Evolutionary conservation across 1,284 basidiomycete species (phyloP).

Genomic region (Hymenochaete sp.): DNA sequence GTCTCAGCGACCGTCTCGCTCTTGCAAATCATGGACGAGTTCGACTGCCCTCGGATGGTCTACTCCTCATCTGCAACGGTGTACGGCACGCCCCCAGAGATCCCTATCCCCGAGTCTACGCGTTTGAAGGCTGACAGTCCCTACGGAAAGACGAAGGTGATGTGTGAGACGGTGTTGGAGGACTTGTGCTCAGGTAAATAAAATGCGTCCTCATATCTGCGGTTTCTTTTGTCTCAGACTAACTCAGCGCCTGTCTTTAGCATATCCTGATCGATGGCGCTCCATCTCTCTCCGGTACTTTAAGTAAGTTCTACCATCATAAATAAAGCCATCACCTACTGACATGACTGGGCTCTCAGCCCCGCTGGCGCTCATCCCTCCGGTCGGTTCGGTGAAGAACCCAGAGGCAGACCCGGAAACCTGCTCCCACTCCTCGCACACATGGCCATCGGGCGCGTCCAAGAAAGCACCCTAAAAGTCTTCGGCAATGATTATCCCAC

Average conservation of each 20-base stretch:
- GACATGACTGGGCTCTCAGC: slow-evolving; percentile 35
- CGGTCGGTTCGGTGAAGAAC: slow-evolving; percentile 94
- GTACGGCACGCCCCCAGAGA: slow-evolving; percentile 86
- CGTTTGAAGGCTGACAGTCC: slow-evolving; percentile 85
- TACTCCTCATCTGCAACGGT: slow-evolving; percentile 99
- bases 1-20: slow-evolving; percentile 79
- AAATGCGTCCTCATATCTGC: slow-evolving; percentile 22
- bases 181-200: slow-evolving; percentile 75
- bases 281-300: slow-evolving; percentile 90
- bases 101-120: slow-evolving; percentile 93
- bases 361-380: slow-evolving; percentile 96
- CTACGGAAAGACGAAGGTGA: slow-evolving; percentile 94
- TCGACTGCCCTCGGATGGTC: slow-evolving; percentile 78
- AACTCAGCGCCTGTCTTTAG: slow-evolving; percentile 29
- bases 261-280: slow-evolving; percentile 67
- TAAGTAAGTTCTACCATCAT: slow-evolving; percentile 60
- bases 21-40: slow-evolving; percentile 79
- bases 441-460: slow-evolving; percentile 89
- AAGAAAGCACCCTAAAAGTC: slow-evolving; percentile 76
- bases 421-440: slow-evolving; percentile 90
- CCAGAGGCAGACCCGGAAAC: slow-evolving; percentile 90
- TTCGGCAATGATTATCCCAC: slow-evolving; percentile 99
- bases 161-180: slow-evolving; percentile 86
- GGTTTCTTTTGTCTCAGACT: slow-evolving; percentile 15
- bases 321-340: slow-evolving; percentile 3